Evolutionary conservation across 495 filamentous ascomycete species (phyloP).

Genomic region (Venustampulla echinocandica): DNA sequence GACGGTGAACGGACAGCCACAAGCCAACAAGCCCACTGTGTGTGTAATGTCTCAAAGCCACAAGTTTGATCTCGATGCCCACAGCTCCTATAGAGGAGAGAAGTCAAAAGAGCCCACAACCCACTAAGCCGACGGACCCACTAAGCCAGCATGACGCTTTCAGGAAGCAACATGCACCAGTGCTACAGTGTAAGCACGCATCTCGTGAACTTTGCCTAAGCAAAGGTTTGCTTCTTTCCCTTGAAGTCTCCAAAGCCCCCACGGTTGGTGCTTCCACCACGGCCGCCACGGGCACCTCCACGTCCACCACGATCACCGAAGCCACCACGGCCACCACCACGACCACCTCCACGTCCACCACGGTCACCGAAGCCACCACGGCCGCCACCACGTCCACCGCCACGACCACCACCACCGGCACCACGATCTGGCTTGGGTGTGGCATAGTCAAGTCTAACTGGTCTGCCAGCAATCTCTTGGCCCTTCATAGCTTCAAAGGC

Average conservation of each 20-base stretch:
- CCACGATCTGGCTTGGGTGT: constrained; percentile 58
- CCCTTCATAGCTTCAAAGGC: constrained; percentile 72
- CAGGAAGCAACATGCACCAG: constrained; percentile 8
- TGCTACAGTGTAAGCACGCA: constrained; percentile 22
- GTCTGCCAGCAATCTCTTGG: constrained; percentile 64
- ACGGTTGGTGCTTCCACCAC: constrained; percentile 55
- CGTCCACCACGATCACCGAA: constrained; percentile 51
- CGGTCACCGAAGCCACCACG: constrained; percentile 42
- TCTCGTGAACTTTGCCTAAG: constrained; percentile 21
- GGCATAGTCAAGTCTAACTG: constrained; percentile 85
- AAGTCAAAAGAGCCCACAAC: constrained; percentile 28
- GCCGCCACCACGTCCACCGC: constrained; percentile 40
- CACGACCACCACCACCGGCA: constrained; percentile 41
- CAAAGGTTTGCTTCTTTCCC: constrained; percentile 91
- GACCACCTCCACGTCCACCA: constrained; percentile 35
- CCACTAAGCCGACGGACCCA: constrained; percentile 26
- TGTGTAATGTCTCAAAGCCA: neutral
- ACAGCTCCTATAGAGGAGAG: constrained; percentile 22
- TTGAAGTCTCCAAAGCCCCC: constrained; percentile 78
- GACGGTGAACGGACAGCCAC: constrained; percentile 26
- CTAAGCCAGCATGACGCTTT: constrained; percentile 10
- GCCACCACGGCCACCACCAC: constrained; percentile 57
- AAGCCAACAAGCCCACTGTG: constrained; percentile 15
- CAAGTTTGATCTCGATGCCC: no score
- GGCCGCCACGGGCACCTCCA: constrained; percentile 35